Evolutionary conservation across 345 rosid genomes (phyloP).

Genomic region (Lumnitzera racemosa): DNA sequence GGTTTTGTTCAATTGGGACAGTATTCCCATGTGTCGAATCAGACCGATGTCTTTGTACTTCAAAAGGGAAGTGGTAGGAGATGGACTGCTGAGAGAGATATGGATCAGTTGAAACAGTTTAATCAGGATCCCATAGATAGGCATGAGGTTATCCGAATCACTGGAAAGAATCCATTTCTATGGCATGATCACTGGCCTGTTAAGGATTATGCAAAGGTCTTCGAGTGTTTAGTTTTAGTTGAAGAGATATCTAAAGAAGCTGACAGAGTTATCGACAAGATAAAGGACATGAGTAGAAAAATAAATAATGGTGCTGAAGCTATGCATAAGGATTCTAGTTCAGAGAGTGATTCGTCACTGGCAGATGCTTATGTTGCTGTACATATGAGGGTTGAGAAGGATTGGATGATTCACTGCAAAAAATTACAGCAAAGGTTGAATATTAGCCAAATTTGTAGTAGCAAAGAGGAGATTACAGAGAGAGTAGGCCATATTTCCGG

Average conservation of each 20-base stretch:
- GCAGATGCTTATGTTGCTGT: conserved; percentile 60
- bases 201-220: conserved; percentile 71
- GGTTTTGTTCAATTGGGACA: conserved; percentile 70
- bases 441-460: conserved; percentile 71
- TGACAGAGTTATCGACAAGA: conserved; percentile 61
- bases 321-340: neutral
- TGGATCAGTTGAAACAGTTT: conserved; percentile 54
- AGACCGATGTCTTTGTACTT: conserved; percentile 31
- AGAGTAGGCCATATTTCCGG: conserved; percentile 63
- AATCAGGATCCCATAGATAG: conserved; percentile 34
- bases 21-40: conserved; percentile 47
- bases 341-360: conserved; percentile 1
- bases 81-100: conserved; percentile 77
- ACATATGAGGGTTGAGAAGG: conserved; percentile 96
- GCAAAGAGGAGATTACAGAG: conserved; percentile 68
- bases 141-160: conserved; percentile 56
- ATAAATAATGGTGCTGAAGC: conserved; percentile 17
- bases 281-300: conserved; percentile 50
- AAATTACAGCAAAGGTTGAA: conserved; percentile 65
- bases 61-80: conserved; percentile 95
- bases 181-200: conserved; percentile 99
- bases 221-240: conserved; percentile 77
- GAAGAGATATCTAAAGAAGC: conserved; percentile 73
- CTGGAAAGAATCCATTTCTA: conserved; percentile 82
- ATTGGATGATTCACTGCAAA: conserved; percentile 98